Evolutionary conservation across 257 asterid species (phyloP).

Genomic region (Capsicum chinense): DNA sequence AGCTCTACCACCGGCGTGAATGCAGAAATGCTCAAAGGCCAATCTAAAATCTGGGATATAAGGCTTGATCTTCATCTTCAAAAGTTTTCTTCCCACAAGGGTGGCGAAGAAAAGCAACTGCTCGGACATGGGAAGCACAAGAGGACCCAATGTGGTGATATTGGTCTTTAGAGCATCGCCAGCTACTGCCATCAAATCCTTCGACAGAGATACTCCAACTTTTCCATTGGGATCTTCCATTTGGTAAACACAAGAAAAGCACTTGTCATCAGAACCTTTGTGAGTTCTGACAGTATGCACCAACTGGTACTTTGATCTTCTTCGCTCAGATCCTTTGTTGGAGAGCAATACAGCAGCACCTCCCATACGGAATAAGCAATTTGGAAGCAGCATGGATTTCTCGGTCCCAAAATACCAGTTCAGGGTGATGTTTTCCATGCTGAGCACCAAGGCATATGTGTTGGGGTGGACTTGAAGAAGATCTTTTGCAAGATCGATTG

Average conservation of each 20-base stretch:
- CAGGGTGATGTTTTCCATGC: slow-evolving; percentile 47
- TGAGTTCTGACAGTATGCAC: slow-evolving; percentile 44
- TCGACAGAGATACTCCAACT: slow-evolving; percentile 40
- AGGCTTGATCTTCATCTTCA: slow-evolving; percentile 45
- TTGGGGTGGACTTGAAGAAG: slow-evolving; percentile 46
- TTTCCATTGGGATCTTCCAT: slow-evolving; percentile 41
- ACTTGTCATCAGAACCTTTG: slow-evolving; percentile 43
- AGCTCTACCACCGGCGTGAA: slow-evolving; percentile 36
- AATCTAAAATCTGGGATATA: slow-evolving; percentile 42
- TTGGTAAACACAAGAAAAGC: slow-evolving; percentile 41
- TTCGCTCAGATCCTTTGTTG: slow-evolving; percentile 35
- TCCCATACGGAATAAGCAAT: slow-evolving; percentile 65
- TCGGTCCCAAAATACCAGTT: slow-evolving; percentile 47
- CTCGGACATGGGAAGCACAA: slow-evolving; percentile 27
- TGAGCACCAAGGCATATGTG: slow-evolving; percentile 42
- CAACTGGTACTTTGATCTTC: slow-evolving; percentile 40
- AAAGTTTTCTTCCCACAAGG: slow-evolving; percentile 24
- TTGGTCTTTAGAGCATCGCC: slow-evolving; percentile 36
- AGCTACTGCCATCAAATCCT: slow-evolving; percentile 45
- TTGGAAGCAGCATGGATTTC: slow-evolving; percentile 53
- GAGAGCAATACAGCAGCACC: slow-evolving; percentile 53
- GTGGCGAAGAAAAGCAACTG: slow-evolving; percentile 23
- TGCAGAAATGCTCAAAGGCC: slow-evolving; percentile 47
- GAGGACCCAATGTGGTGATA: slow-evolving; percentile 27
- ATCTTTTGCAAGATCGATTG: slow-evolving; percentile 48